Conservation (phyloP, 78 protist genomes). For the Protostelium mycophagum region DNA sequence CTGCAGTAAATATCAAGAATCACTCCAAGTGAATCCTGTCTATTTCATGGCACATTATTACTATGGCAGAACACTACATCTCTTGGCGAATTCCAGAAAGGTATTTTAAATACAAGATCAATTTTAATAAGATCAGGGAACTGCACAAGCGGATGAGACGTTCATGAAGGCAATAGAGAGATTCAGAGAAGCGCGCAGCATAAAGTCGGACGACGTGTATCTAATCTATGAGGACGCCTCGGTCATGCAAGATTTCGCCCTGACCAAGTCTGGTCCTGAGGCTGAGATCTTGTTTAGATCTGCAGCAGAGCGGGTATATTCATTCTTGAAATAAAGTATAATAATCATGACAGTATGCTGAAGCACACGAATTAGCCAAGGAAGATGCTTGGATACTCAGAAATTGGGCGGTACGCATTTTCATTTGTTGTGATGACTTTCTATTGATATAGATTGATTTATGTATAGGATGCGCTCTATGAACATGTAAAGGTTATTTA, state of each 20-base stretch:
- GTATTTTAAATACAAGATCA: no score
- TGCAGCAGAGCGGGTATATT: background rate
- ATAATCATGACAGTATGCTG: background rate
- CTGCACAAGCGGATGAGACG: background rate
- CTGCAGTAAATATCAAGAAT: background rate
- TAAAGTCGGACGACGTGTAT: background rate
- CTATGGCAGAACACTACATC: background rate
- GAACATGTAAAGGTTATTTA: background rate
- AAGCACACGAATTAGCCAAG: background rate
- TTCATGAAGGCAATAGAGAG: background rate
- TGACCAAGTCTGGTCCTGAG: background rate
- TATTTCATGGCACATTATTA: background rate
- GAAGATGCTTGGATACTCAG: background rate
- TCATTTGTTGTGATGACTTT: no score
- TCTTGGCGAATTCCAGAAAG: background rate
- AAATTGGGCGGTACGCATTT: slow-evolving; percentile 1
- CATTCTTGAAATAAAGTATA: background rate
- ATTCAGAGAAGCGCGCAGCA: background rate
- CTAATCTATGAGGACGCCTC: background rate
- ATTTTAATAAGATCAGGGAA: no score
- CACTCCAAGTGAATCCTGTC: background rate
- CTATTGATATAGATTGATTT: no score
- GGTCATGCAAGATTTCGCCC: background rate
- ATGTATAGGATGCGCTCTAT: background rate
- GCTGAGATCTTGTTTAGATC: background rate